Conservation (phyloP, 164 flowering plant genomes). For the Stephania japonica region DNA sequence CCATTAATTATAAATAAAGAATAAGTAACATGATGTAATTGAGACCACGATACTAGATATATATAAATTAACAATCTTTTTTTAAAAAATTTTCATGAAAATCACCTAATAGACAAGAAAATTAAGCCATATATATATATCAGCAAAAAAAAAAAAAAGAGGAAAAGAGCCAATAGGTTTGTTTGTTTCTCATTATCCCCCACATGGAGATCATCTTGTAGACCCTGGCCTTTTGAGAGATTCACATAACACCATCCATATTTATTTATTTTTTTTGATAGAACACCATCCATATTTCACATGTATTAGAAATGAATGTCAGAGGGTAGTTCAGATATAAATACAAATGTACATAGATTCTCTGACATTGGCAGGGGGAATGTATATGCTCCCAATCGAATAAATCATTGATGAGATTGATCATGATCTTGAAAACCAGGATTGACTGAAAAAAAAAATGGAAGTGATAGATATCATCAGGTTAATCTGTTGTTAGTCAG, state of each 20-base stretch:
- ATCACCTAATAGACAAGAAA: neutral
- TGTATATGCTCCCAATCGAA: slow-evolving; percentile 7
- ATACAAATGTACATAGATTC: neutral
- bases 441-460: neutral
- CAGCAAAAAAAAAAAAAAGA: neutral
- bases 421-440: neutral
- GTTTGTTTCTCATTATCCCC: neutral
- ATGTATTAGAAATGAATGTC: neutral
- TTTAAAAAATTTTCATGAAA: neutral
- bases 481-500: neutral
- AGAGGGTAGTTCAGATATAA: no score
- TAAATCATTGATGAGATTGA: slow-evolving; percentile 1
- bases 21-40: slow-evolving; percentile 16
- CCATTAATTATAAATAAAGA: neutral
- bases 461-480: neutral
- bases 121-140: no score
- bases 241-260: neutral
- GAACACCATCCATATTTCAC: neutral
- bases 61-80: neutral
- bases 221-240: neutral
- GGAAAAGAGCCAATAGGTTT: no score
- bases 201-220: slow-evolving; percentile 1
- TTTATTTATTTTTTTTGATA: no score
- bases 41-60: neutral
- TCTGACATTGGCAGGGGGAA: slow-evolving; percentile 14